Evolutionary conservation across 2,329 filamentous ascomycete genomes (phyloP).

Genomic region (Gnomoniopsis sp.): DNA sequence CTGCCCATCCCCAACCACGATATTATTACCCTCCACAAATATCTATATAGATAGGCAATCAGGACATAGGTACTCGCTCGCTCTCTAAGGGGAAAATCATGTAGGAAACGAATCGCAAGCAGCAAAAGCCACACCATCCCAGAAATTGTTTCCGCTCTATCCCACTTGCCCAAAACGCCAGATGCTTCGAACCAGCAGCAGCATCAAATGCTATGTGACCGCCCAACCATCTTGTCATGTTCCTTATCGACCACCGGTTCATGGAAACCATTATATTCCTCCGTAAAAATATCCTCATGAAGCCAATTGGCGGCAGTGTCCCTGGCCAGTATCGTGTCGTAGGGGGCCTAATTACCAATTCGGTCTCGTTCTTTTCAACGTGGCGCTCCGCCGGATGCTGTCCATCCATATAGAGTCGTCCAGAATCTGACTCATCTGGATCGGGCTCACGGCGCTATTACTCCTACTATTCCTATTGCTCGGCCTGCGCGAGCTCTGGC

Average conservation of each 20-base stretch:
- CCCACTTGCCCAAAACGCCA: not conserved
- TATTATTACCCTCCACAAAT: not conserved
- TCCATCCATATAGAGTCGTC: constrained; percentile 92
- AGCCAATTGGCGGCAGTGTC: not conserved
- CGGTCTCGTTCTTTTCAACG: constrained; percentile 42
- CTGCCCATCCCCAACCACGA: not conserved
- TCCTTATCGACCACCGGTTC: not conserved
- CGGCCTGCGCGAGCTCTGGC: constrained; percentile 19
- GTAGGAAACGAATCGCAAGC: not conserved
- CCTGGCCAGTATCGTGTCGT: constrained; percentile 1
- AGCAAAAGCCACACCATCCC: not conserved
- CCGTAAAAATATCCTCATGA: not conserved
- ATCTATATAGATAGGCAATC: constrained; percentile 1
- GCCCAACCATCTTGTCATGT: not conserved
- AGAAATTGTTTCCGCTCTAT: not conserved
- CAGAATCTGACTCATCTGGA: constrained; percentile 78
- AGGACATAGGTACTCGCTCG: constrained; percentile 4
- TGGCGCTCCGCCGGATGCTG: constrained; percentile 85
- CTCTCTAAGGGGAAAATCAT: not conserved
- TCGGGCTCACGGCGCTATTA: constrained; percentile 67
- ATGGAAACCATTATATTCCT: constrained; percentile 2
- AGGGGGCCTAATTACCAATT: constrained; percentile 14
- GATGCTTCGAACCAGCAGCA: not conserved
- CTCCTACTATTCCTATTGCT: constrained; percentile 51
- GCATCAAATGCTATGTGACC: not conserved